Evolutionary conservation across 371 early-diverging fungal genomes (phyloP).

Genomic region (Apophysomyces trapeziformis): DNA sequence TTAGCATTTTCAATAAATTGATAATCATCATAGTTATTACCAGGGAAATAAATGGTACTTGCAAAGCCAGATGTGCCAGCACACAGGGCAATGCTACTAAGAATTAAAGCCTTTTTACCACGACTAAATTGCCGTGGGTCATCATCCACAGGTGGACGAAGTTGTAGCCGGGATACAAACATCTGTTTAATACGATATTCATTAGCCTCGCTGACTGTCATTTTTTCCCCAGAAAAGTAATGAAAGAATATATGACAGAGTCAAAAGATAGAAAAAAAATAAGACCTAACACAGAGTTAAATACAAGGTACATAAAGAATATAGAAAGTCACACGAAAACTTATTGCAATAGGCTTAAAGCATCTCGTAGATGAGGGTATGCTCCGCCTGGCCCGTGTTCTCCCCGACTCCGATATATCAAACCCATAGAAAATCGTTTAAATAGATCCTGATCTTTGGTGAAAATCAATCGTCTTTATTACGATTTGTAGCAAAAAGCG

Average conservation of each 20-base stretch:
- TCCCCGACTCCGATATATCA: conserved; percentile 1
- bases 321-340: conserved; percentile 1
- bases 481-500: background rate
- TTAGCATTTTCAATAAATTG: background rate
- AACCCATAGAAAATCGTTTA: background rate
- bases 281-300: background rate
- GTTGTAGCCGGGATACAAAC: conserved; percentile 14
- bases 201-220: background rate
- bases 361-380: background rate
- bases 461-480: background rate
- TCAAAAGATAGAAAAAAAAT: background rate
- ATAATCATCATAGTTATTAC: background rate
- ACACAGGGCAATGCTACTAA: conserved; percentile 26
- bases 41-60: conserved; percentile 1
- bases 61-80: conserved; percentile 28
- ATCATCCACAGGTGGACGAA: conserved; percentile 29
- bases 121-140: conserved; percentile 29
- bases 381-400: conserved; percentile 5
- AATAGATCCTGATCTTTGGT: background rate
- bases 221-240: background rate
- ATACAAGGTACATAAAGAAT: background rate
- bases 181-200: conserved; percentile 1
- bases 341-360: background rate
- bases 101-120: conserved; percentile 21
- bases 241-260: background rate